Conservation (phyloP, 768 basidiomycete species). For the Lanmaoa pseudosensibilis region DNA sequence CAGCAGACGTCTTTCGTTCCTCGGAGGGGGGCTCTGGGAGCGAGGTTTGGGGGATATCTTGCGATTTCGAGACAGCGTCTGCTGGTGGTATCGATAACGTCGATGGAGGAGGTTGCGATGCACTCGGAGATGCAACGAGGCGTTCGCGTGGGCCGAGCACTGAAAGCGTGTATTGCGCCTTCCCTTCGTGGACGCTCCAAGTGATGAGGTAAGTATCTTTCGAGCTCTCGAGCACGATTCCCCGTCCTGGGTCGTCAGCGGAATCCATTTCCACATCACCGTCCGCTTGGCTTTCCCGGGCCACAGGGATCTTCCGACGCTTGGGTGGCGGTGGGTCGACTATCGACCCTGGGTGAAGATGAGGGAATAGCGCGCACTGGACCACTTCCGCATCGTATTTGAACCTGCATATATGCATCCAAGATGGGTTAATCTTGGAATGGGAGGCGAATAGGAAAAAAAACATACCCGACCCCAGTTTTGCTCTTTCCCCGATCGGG, state of each 20-base stretch:
- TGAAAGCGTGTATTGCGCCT: constrained; percentile 20
- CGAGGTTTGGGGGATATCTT: not conserved
- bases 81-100: not conserved
- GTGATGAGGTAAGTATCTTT: constrained; percentile 26
- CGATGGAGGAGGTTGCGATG: not conserved
- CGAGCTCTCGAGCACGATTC: constrained; percentile 28
- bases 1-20: not conserved
- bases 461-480: constrained; percentile 46
- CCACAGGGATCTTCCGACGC: constrained; percentile 27
- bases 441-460: not conserved
- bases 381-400: constrained; percentile 51
- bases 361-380: constrained; percentile 46
- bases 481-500: constrained; percentile 32
- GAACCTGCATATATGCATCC: constrained; percentile 37
- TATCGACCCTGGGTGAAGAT: constrained; percentile 17
- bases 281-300: constrained; percentile 5
- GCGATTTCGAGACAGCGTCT: constrained; percentile 6
- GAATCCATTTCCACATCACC: constrained; percentile 12
- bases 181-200: constrained; percentile 5
- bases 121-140: not conserved
- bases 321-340: constrained; percentile 21
- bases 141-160: constrained; percentile 8
- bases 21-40: not conserved
- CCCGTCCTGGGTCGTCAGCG: constrained; percentile 9
- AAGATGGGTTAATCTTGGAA: not conserved